Evolutionary conservation across 1,284 basidiomycete genomes (phyloP).

Genomic region (Kalmanozyma brasiliensis): DNA sequence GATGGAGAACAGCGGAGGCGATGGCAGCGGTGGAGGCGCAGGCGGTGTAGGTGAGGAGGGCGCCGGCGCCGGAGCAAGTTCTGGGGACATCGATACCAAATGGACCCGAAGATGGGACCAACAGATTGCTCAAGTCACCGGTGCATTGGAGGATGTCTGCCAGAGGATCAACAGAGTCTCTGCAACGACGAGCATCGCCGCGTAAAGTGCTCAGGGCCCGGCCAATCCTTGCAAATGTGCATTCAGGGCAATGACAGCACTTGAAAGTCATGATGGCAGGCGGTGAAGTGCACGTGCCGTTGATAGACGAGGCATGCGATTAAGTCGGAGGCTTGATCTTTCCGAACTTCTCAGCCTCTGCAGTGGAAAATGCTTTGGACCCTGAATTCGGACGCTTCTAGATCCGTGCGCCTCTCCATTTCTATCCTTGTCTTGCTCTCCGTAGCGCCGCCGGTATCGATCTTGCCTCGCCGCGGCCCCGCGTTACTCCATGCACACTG

Average conservation of each 20-base stretch:
- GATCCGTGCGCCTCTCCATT: too few species aligned
- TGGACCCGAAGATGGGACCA: slow-evolving; percentile 51
- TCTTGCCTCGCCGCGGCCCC: too few species aligned
- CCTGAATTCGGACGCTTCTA: slow-evolving; percentile 1
- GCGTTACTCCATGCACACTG: too few species aligned
- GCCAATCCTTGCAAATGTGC: too few species aligned
- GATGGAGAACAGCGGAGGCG: slow-evolving; percentile 7
- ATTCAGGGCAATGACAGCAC: too few species aligned
- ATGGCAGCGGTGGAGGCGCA: slow-evolving; percentile 9
- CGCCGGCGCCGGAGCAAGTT: slow-evolving; percentile 10
- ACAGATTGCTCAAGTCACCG: slow-evolving; percentile 48
- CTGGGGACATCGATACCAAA: slow-evolving; percentile 32
- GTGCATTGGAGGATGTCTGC: slow-evolving; percentile 47
- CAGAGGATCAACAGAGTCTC: slow-evolving; percentile 42
- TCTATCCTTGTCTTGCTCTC: too few species aligned
- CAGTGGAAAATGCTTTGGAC: neutral
- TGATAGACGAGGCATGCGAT: too few species aligned
- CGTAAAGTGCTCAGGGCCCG: too few species aligned
- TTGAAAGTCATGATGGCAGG: too few species aligned
- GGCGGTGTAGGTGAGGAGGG: slow-evolving; percentile 14
- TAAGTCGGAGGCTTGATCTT: neutral
- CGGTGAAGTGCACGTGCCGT: too few species aligned
- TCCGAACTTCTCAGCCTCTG: slow-evolving; percentile 3
- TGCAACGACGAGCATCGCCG: slow-evolving; percentile 4
- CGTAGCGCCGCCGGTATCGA: too few species aligned